Percentiles rank a stretch among this genome's conserved stretches.
Conservation (phyloP, 208 protist genomes). For the Vickermania ingenoplastis region DNA sequence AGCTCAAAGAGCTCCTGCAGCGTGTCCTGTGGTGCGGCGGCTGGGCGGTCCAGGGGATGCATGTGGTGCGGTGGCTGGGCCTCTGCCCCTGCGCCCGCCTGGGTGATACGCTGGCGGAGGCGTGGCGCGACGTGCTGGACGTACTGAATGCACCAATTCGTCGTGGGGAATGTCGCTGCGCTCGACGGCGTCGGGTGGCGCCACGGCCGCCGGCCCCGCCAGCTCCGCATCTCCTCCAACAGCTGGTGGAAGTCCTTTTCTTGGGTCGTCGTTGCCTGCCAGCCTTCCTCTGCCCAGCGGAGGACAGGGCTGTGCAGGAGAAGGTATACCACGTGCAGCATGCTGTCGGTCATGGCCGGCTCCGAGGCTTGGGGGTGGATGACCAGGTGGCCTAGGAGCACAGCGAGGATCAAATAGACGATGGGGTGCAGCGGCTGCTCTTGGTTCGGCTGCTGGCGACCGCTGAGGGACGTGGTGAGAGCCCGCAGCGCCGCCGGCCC, state of each 20-base stretch:
- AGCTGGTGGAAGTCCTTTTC: background rate
- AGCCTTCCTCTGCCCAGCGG: background rate
- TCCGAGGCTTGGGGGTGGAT: background rate
- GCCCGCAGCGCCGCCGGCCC: background rate
- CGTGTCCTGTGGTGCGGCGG: background rate
- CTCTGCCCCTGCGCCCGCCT: no score
- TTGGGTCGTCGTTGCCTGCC: background rate
- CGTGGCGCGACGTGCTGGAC: background rate
- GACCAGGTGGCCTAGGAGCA: background rate
- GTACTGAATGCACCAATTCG: background rate
- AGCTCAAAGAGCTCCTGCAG: background rate
- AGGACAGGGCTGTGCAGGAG: background rate
- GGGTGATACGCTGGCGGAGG: background rate
- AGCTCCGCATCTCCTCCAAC: background rate
- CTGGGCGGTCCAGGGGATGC: background rate
- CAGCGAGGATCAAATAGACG: background rate
- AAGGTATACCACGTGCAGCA: background rate
- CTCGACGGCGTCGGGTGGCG: background rate
- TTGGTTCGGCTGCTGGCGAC: background rate
- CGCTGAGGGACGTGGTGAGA: background rate
- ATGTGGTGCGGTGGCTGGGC: no score
- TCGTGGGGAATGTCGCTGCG: background rate
- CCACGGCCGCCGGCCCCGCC: background rate
- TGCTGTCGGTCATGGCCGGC: background rate
- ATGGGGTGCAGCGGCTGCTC: background rate